These are phyloP conservation scores for Phaeophleospora eucalypticola DNA, from an alignment of 2,329 filamentous ascomycete species.

Conservation along the genomic window DNA sequence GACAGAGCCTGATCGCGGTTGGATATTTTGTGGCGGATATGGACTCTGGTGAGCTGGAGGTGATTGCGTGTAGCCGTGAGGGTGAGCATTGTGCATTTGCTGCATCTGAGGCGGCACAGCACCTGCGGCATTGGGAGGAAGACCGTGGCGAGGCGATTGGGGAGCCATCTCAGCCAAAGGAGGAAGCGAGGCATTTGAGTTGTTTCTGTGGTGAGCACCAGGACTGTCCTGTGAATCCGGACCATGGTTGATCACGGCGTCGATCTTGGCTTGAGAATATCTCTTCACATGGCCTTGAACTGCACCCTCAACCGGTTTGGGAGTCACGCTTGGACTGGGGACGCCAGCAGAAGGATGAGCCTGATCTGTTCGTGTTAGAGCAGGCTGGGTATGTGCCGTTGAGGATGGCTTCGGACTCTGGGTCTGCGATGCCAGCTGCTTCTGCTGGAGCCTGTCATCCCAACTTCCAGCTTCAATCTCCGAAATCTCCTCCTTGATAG, in stretches of 20 bases:
- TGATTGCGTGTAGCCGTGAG: constrained; percentile 31
- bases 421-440: constrained; percentile 11
- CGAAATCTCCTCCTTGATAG: constrained; percentile 62
- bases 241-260: constrained; percentile 35
- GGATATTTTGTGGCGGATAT: constrained; percentile 32
- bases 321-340: constrained; percentile 15
- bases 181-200: constrained; percentile 32
- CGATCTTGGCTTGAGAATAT: constrained; percentile 33
- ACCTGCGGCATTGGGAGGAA: constrained; percentile 24
- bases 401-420: constrained; percentile 26
- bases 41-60: constrained; percentile 37
- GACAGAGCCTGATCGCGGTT: constrained; percentile 23
- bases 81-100: constrained; percentile 22
- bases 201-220: constrained; percentile 24
- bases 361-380: constrained; percentile 7
- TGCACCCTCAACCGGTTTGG: constrained; percentile 8
- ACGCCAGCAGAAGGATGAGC: constrained; percentile 12
- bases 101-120: constrained; percentile 19
- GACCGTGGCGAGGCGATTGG: constrained; percentile 29
- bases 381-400: constrained; percentile 20
- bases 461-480: constrained; percentile 61
- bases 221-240: constrained; percentile 31
- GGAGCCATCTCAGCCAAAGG: constrained; percentile 35
- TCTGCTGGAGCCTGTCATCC: constrained; percentile 40
- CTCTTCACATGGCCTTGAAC: constrained; percentile 19